These are phyloP conservation scores for Podaxis sp. DNA, from an alignment of 768 basidiomycete species.

Conservation along the genomic window DNA sequence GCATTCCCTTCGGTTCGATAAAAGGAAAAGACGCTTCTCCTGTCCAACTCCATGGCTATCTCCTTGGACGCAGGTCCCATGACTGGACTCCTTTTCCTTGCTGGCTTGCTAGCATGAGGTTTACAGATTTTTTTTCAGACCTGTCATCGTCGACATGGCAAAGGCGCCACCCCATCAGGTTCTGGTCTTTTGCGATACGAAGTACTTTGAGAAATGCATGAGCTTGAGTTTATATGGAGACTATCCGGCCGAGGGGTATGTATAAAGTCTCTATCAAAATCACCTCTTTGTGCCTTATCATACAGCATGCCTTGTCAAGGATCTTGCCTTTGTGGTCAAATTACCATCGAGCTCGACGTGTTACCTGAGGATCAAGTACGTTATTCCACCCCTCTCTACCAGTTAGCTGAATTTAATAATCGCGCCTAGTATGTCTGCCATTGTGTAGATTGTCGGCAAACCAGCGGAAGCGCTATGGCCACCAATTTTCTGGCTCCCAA, in stretches of 20 bases:
- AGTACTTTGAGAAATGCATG: too few species aligned
- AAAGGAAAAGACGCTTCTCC: too few species aligned
- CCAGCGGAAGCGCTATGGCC: constrained; percentile 37
- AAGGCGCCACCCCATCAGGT: too few species aligned
- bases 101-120: too few species aligned
- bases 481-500: constrained; percentile 35
- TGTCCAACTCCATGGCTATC: too few species aligned
- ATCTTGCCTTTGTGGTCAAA: constrained; percentile 34
- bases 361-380: constrained; percentile 28
- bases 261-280: neutral
- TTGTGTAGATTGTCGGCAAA: constrained; percentile 35
- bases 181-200: too few species aligned
- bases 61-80: too few species aligned
- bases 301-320: constrained; percentile 18
- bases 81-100: too few species aligned
- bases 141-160: too few species aligned
- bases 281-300: neutral
- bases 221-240: too few species aligned
- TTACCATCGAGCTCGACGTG: constrained; percentile 23
- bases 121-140: too few species aligned
- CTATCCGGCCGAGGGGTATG: neutral
- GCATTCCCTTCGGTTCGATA: too few species aligned
- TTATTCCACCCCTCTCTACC: neutral
- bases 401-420: neutral
- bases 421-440: constrained; percentile 29